Percentiles rank a stretch among this genome's conserved stretches.
These are phyloP conservation scores for Pythium sp. DNA, from an alignment of 352 stramenopile genomes.

Conservation along the genomic window DNA sequence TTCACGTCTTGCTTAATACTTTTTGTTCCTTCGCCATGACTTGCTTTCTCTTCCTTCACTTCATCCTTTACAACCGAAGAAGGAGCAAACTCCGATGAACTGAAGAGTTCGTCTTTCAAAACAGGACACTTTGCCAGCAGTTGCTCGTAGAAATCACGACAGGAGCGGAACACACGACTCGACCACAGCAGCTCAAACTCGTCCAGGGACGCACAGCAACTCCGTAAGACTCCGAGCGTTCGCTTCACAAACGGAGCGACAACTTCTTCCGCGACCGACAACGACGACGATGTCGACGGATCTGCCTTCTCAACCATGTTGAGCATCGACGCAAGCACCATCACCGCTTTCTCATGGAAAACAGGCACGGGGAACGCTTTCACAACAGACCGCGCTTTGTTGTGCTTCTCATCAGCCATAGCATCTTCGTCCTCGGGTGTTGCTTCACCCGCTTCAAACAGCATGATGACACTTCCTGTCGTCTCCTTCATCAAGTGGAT, in stretches of 20 bases:
- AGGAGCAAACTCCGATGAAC: neutral
- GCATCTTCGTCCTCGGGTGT: constrained; percentile 21
- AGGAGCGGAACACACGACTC: constrained; percentile 49
- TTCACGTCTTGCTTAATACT: neutral
- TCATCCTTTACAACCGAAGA: neutral
- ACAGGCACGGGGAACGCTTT: constrained; percentile 50
- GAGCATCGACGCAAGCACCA: constrained; percentile 48
- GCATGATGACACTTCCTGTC: constrained; percentile 29
- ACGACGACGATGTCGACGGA: constrained; percentile 10
- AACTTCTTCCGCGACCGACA: constrained; percentile 15
- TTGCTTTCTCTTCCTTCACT: neutral
- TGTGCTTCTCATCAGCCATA: constrained; percentile 7
- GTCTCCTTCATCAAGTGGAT: constrained; percentile 29
- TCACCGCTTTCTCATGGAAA: constrained; percentile 63
- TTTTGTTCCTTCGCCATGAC: neutral
- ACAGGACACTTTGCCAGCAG: constrained; percentile 44
- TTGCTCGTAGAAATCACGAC: constrained; percentile 57
- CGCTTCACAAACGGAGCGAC: constrained; percentile 43
- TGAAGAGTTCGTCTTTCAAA: constrained; percentile 25
- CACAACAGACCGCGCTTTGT: constrained; percentile 23
- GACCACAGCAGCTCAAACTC: constrained; percentile 68
- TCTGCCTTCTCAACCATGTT: constrained; percentile 45
- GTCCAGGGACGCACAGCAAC: constrained; percentile 41
- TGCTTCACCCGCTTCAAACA: constrained; percentile 32
- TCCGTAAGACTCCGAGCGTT: constrained; percentile 43